Conservation (phyloP, 176 grass and related monocot species). For the Oryza meridionalis region DNA sequence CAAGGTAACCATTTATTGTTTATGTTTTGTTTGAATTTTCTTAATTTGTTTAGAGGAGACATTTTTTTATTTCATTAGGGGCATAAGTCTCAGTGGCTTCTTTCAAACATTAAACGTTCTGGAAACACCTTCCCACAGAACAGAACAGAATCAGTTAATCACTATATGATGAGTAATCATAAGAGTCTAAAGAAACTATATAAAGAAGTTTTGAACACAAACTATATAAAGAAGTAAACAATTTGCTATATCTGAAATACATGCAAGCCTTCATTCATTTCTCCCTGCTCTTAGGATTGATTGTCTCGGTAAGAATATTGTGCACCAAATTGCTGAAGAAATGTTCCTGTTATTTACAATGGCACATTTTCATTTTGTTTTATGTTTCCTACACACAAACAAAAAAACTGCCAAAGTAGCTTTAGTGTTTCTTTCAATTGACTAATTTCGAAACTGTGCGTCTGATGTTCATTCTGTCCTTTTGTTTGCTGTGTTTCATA, state of each 20-base stretch:
- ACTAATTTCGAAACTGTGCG: not conserved
- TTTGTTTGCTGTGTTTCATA: not conserved
- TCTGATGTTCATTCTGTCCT: not conserved
- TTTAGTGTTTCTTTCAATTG: conserved; percentile 8
- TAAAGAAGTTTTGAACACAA: not conserved
- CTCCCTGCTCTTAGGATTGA: not conserved
- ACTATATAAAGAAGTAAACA: not conserved
- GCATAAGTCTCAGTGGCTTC: not conserved
- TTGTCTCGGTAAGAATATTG: not conserved
- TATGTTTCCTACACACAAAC: not conserved
- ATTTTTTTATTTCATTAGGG: conserved; percentile 25
- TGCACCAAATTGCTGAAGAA: not conserved
- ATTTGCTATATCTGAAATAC: conserved; percentile 15
- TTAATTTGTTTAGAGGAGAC: conserved; percentile 13
- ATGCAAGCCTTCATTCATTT: not conserved
- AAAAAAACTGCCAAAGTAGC: not conserved
- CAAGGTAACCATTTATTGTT: conserved; percentile 49
- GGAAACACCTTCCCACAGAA: not conserved
- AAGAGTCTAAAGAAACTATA: not conserved
- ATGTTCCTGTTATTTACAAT: conserved; percentile 2
- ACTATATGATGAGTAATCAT: not conserved
- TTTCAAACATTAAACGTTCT: not conserved
- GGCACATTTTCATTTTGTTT: not conserved
- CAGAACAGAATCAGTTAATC: not conserved
- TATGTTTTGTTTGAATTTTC: conserved; percentile 21